Evolutionary conservation across 257 asterid species (phyloP), one percentile per base, ranked within the genome.

Genomic region (Pogostemon cablin): DNA sequence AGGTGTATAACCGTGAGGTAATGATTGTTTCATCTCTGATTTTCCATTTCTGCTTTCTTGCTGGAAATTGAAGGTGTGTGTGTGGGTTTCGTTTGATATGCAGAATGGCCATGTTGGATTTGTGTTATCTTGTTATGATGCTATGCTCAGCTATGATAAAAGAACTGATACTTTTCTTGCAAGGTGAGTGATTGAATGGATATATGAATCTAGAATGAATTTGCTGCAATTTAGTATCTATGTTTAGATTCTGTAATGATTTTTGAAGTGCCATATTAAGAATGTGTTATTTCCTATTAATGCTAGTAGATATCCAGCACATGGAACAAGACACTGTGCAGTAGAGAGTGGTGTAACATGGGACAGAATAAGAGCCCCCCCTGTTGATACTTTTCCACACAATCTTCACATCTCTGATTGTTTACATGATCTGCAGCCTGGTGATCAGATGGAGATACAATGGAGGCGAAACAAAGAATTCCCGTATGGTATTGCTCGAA

Each of bases 1-100:
- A 92, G 83, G 96, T 92, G 53, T 92, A 88, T 48, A 92, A 92
- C 62, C 92, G 96, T 2, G 96, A 92, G 96, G 98, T 91, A 71
- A 42, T 12, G 2, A 8, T 20, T 37, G 47, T 52, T 7, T 1
- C 42, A 34, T 52, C 17, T 52, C 58, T 5, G 15, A n/a, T 1
- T 48, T 48, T 41, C 44, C 7, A 3, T 48, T 48, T 41, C 44
- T 41, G 5, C 7, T 4, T 41, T 4, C 5, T 41, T 41, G 7
- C 7, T 4, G 44, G 5, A 41, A 3, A 3, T 56, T 56, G 41
- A 56, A 9, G 34, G 2, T 8, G 2, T 35, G 9, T 57, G 35
- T 48, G 4, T 7, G 62, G 43, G 34, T 12, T 69, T 71, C 52
- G 38, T 71, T 11, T 70, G 39, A 4, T 77, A 7, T 72, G 81